A percentile compares a stretch with the other conserved stretches of the same genome.
Conservation (phyloP, 768 basidiomycete genomes). For the Rhodotorula graminis region DNA sequence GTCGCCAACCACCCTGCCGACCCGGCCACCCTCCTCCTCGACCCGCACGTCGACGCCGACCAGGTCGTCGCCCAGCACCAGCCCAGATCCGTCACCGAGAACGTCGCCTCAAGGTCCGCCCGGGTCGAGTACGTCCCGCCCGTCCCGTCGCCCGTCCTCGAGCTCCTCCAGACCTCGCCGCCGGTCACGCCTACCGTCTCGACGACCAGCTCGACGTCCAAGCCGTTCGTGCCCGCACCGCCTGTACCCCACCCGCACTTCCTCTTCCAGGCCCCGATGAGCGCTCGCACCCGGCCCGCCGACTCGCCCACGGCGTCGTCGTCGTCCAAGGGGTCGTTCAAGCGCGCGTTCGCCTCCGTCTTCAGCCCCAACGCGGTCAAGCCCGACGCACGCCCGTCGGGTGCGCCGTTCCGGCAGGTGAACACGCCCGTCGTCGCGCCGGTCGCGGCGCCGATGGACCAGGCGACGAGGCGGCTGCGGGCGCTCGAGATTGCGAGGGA, state of each 20-base stretch:
- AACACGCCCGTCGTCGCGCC: background rate
- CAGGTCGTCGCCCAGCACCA: background rate
- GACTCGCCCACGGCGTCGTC: conserved; percentile 1
- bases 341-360: background rate
- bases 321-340: background rate
- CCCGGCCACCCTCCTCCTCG: too few relatives aligned
- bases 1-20: background rate
- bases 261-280: background rate
- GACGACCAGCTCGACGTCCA: background rate
- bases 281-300: background rate
- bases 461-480: background rate
- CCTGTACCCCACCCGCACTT: background rate
- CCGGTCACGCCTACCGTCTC: background rate
- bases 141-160: background rate
- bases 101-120: too few relatives aligned
- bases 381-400: background rate
- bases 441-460: background rate
- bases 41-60: background rate
- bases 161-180: background rate
- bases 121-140: conserved; percentile 1
- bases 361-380: background rate
- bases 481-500: conserved; percentile 9
- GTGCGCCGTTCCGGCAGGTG: background rate
- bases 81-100: background rate
- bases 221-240: background rate